Percentiles rank a stretch among this genome's conserved stretches.
Evolutionary conservation across 2,329 filamentous ascomycete genomes (phyloP).

Genomic region (Pleurostoma richardsiae): DNA sequence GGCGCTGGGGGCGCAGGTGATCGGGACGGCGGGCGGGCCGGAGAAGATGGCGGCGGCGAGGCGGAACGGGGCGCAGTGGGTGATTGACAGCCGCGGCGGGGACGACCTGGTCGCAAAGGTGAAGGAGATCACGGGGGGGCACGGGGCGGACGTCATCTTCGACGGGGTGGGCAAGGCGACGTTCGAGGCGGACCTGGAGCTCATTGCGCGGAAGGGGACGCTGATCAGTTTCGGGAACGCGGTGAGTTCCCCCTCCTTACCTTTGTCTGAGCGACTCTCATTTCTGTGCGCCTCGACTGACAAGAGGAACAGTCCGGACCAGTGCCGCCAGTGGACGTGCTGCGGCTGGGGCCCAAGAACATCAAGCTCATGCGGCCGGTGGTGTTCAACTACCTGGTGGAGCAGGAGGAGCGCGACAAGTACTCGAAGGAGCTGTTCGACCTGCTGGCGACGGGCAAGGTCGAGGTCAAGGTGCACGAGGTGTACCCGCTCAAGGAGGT

Average conservation of each 20-base stretch:
- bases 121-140: constrained; percentile 63
- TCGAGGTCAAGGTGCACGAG: constrained; percentile 71
- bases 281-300: neutral
- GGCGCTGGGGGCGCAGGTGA: constrained; percentile 67
- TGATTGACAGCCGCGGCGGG: constrained; percentile 59
- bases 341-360: constrained; percentile 66
- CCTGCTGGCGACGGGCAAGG: constrained; percentile 62
- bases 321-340: constrained; percentile 60
- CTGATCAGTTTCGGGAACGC: constrained; percentile 80
- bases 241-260: constrained; percentile 34
- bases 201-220: constrained; percentile 71
- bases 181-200: constrained; percentile 72
- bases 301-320: constrained; percentile 50
- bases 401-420: constrained; percentile 62
- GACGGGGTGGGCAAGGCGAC: constrained; percentile 84
- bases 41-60: constrained; percentile 70
- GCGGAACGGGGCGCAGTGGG: constrained; percentile 64
- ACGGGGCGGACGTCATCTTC: constrained; percentile 73
- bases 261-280: neutral
- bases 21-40: constrained; percentile 70
- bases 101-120: constrained; percentile 57
- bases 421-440: constrained; percentile 71
- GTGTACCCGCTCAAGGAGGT: constrained; percentile 72
- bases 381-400: constrained; percentile 65
- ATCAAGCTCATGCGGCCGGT: constrained; percentile 70